A percentile compares a stretch with the other conserved stretches of the same genome.
phyloP scores from a whole-genome alignment of 2,329 filamentous ascomycete species.

The Aspergillus bombycis region DNA sequence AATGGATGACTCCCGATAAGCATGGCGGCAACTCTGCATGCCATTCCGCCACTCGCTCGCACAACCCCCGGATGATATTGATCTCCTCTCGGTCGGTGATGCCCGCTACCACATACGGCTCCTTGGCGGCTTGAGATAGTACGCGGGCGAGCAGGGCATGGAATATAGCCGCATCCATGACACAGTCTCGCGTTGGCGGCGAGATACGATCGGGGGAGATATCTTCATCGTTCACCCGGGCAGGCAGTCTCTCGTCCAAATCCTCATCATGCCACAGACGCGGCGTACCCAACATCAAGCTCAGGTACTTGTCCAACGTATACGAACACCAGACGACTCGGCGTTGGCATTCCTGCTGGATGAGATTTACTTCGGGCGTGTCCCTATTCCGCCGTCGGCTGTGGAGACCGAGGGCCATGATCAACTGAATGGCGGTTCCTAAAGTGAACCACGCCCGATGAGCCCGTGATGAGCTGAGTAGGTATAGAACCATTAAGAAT shows the following conservation, averaged over 20 bases:
- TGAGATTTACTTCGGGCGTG: constrained; percentile 13
- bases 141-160: constrained; percentile 24
- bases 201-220: constrained; percentile 10
- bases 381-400: constrained; percentile 19
- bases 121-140: constrained; percentile 23
- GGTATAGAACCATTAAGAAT: constrained; percentile 30
- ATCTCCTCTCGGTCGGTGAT: constrained; percentile 15
- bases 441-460: constrained; percentile 44
- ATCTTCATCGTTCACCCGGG: constrained; percentile 22
- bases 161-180: constrained; percentile 29
- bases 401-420: constrained; percentile 42
- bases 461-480: constrained; percentile 41
- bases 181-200: constrained; percentile 20
- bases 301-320: constrained; percentile 45
- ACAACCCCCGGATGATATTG: constrained; percentile 16
- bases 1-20: constrained; percentile 22
- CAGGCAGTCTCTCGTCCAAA: constrained; percentile 11
- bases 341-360: constrained; percentile 36
- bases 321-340: constrained; percentile 44
- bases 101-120: constrained; percentile 22
- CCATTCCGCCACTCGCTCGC: constrained; percentile 18
- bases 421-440: constrained; percentile 40
- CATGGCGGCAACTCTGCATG: constrained; percentile 21
- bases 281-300: constrained; percentile 42
- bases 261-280: constrained; percentile 39